Percentiles rank a stretch among this genome's conserved stretches.
phyloP scores from a whole-genome alignment of 2,329 filamentous ascomycete genomes.

The Didymellaceae sp. region DNA sequence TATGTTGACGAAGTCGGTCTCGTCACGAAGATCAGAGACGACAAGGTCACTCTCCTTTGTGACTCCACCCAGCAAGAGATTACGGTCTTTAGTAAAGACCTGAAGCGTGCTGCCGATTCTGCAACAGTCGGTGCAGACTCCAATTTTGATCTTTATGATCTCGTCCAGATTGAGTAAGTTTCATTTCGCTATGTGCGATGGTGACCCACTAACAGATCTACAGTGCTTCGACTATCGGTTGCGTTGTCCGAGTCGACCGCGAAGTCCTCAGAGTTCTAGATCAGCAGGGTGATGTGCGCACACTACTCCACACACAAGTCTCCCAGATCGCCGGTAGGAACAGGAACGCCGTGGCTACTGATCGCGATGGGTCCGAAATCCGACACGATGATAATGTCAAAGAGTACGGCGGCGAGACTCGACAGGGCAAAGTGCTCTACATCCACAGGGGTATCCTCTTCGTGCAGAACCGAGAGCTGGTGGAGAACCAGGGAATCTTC shows the following conservation, averaged over 20 bases:
- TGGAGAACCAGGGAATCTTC: conserved; percentile 88
- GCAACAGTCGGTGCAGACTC: conserved; percentile 85
- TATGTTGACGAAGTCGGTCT: conserved; percentile 96
- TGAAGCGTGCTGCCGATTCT: conserved; percentile 90
- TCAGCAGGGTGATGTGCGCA: conserved; percentile 83
- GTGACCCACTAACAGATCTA: conserved; percentile 16
- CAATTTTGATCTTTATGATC: conserved; percentile 88
- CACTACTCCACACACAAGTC: conserved; percentile 88
- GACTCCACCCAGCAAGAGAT: conserved; percentile 94
- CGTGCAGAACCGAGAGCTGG: conserved; percentile 80
- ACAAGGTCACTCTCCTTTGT: conserved; percentile 89
- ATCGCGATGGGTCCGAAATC: conserved; percentile 92
- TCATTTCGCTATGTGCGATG: background rate
- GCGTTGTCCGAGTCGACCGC: conserved; percentile 92
- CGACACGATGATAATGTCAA: conserved; percentile 90
- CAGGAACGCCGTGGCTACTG: conserved; percentile 85
- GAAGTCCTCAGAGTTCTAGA: conserved; percentile 90
- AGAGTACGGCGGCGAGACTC: conserved; percentile 83
- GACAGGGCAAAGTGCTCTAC: conserved; percentile 88
- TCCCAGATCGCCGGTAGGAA: conserved; percentile 85
- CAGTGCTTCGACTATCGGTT: conserved; percentile 84
- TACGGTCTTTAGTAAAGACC: conserved; percentile 96
- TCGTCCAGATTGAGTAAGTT: conserved; percentile 85
- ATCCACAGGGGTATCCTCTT: conserved; percentile 94
- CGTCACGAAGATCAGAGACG: conserved; percentile 91